Base-by-base conservation (phyloP, 1,139 yeast genomes). In the Debaryomyces subglobosus region DNA sequence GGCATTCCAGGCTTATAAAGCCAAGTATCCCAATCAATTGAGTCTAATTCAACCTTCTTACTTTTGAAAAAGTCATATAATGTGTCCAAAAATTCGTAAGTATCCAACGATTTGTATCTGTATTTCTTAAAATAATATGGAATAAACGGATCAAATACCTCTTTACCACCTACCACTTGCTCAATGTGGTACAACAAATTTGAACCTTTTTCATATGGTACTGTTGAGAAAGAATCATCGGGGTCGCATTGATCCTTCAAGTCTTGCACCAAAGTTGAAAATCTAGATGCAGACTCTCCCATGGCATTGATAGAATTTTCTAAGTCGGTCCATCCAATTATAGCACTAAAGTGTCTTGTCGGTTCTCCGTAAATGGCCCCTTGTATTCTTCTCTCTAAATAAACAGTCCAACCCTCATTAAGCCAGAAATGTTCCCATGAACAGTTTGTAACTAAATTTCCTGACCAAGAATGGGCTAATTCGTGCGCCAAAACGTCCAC, bases 381-480 rank as follows among this genome's bases (percentile, higher is more conserved):
- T 39, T 84, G 72, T 53, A 91, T 91, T 59, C 96, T 77, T 65
- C 97, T 81, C 67, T 91, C 97, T 35, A 91, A 69, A 64, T 90
- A 91, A 24, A 91, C 97, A 13, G 97, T 89, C 97, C 97, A 90
- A 37, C 97, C 97, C 71, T 91, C 97, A 64, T 91, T 91, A 55
- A 91, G 77, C 96, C 96, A 91, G 66, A 91, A 89, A 69, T 90
- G 96, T 64, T 89, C 94, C 95, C 96, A 90, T 0, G 94, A 85
- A 59, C 88, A 84, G 69, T 89, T 90, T 38, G 97, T 90, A 43
- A 90, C 96, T 56, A 90, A 76, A 64, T 90, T 90, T 42, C 97
- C 97, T 3, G 90, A 81, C 96, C 96, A 90, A 32, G 96, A 86
- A 66, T 90, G 97, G 3, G 96, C 95, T 59, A 90, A 77, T 67